Percentiles rank a stretch among this genome's conserved stretches.
Evolutionary conservation across 1,284 basidiomycete genomes (phyloP).

Genomic region (Vanrija pseudolonga): DNA sequence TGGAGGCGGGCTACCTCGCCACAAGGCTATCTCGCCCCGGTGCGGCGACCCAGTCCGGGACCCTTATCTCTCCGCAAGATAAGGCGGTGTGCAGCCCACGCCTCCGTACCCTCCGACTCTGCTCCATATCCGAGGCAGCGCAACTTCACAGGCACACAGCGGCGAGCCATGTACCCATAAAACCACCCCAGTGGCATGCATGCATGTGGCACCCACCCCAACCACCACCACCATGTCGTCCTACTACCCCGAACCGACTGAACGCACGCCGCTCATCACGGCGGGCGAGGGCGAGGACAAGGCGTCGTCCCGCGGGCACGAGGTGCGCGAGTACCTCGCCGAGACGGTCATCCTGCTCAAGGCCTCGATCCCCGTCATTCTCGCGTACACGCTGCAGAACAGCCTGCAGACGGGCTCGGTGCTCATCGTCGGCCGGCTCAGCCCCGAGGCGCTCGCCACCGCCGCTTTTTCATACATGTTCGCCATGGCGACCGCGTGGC

Average conservation of each 20-base stretch:
- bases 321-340: neutral
- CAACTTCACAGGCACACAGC: too few species aligned
- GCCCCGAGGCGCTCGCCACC: conserved; percentile 1
- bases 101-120: too few species aligned
- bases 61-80: too few species aligned
- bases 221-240: neutral
- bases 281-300: neutral
- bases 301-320: neutral
- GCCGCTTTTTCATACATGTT: conserved; percentile 6
- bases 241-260: neutral
- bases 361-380: conserved; percentile 1
- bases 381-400: conserved; percentile 2
- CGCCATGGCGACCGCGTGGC: conserved; percentile 5
- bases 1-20: too few species aligned
- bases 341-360: neutral
- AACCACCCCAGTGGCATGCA: neutral
- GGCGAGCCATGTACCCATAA: too few species aligned
- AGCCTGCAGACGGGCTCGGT: conserved; percentile 3
- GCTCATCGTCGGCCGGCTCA: conserved; percentile 4
- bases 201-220: neutral
- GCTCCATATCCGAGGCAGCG: too few species aligned
- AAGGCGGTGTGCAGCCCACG: too few species aligned
- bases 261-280: neutral
- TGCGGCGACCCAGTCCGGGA: too few species aligned
- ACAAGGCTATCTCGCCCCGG: too few species aligned